Evolutionary conservation across 257 asterid species (phyloP).

Genomic region (Fraxinus anomala): DNA sequence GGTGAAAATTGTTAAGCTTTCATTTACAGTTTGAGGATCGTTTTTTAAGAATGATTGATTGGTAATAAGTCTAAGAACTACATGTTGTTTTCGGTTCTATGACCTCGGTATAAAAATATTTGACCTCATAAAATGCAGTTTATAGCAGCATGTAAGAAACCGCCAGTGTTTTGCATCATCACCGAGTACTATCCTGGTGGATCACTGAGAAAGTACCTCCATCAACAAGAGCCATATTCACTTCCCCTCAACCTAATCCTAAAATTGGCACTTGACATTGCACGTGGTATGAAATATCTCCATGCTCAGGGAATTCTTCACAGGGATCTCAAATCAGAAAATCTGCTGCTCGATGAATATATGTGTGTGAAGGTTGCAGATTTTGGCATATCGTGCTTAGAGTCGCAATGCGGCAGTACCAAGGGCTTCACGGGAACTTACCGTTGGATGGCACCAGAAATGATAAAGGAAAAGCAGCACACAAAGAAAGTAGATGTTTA

Average conservation of each 20-base stretch:
- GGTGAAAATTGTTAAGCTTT: conserved; percentile 16
- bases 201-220: conserved; percentile 85
- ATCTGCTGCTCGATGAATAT: conserved; percentile 76
- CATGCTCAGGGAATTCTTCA: conserved; percentile 90
- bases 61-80: background rate
- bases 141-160: conserved; percentile 91
- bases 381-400: conserved; percentile 93
- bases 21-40: background rate
- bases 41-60: background rate
- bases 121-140: conserved; percentile 52
- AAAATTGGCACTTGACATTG: conserved; percentile 79
- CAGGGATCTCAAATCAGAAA: conserved; percentile 92
- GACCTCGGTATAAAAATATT: conserved; percentile 18
- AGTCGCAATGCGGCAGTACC: conserved; percentile 86
- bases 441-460: conserved; percentile 99
- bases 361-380: conserved; percentile 96
- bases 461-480: conserved; percentile 88
- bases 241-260: conserved; percentile 73
- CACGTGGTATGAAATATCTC: conserved; percentile 90
- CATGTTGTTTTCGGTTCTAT: background rate
- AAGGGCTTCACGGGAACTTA: conserved; percentile 97
- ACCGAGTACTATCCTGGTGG: conserved; percentile 94
- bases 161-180: conserved; percentile 92
- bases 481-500: conserved; percentile 94
- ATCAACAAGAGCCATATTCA: conserved; percentile 88